Evolutionary conservation across 805 yeast genomes (phyloP), one percentile per base, ranked within the genome.

Genomic region (Sugiyamaella mastotermitis): DNA sequence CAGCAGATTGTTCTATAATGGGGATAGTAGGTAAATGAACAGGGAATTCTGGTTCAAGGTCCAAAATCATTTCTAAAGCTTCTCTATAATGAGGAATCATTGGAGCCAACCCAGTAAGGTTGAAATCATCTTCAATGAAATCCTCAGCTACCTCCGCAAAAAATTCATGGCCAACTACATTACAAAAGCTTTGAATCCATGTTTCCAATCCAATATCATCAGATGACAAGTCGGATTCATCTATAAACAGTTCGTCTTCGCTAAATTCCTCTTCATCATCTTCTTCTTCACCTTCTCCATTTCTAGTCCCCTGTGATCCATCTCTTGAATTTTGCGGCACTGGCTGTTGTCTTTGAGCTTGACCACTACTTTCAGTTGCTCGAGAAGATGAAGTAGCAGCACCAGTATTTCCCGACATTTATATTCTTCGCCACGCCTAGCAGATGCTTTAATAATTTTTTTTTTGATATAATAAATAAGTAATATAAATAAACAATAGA

Each of bases 41-140:
- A 19, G 74, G 76, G 33, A 57, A 58, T 11, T 64, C 71, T 28
- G 76, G 78, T 56, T 83, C 97, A 46, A 86, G 72, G 60, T 90
- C 98, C 46, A 90, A 67, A 43, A 92, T 85, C 50, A 90, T 72
- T 61, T 90, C 96, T 45, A 90, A 65, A 1, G 97, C 95, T 55
- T 87, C 95, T 53, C 90, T 68, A 60, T 88, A 92, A 57, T 80
- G 84, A 3, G 97, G 95, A 7, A 92, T 95, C 42, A 83, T 77
- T 48, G 80, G 73, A 22, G 82, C 71, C 37, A 92, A 69, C 1
- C 97, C 97, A 1, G 97, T 88, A 53, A 92, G 70, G 57, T 92
- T 92, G 70, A 92, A 92, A 50, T 92, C 97, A 61, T 92, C 98
- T 52, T 88, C 97, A 44, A 92, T 85, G 60, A 87, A 92, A 35